Percentiles rank a stretch among this genome's conserved stretches.
Evolutionary conservation across 139 green algal genomes (phyloP).

Genomic region (Yamagishiella unicocca): DNA sequence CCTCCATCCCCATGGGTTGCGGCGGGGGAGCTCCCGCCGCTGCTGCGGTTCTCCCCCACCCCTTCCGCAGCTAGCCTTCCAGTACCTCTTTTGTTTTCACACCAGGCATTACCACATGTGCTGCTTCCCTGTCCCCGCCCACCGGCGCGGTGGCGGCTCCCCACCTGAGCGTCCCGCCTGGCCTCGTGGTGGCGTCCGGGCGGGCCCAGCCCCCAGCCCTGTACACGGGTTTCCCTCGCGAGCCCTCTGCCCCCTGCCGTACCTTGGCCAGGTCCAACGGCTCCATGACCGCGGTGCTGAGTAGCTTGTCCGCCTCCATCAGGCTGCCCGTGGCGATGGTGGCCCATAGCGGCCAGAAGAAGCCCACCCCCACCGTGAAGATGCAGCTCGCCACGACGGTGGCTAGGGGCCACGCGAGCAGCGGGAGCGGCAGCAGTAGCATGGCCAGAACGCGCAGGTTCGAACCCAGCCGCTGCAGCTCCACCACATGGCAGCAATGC

Average conservation of each 20-base stretch:
- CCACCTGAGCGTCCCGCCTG: too few species aligned
- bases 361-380: conserved; percentile 11
- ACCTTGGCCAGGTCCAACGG: conserved; percentile 23
- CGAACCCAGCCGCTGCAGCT: conserved; percentile 19
- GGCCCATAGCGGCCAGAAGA: conserved; percentile 28
- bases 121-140: too few species aligned
- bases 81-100: too few species aligned
- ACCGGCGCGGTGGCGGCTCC: too few species aligned
- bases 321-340: conserved; percentile 2
- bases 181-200: too few species aligned
- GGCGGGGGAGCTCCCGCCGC: too few species aligned
- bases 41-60: too few species aligned
- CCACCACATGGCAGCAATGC: neutral
- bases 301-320: neutral
- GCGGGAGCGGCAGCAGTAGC: conserved; percentile 29
- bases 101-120: too few species aligned
- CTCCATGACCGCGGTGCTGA: neutral
- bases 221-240: too few species aligned
- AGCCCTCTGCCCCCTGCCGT: neutral
- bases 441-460: conserved; percentile 9
- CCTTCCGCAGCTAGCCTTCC: too few species aligned
- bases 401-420: conserved; percentile 14
- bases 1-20: too few species aligned
- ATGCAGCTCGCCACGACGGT: neutral
- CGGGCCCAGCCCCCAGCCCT: too few species aligned